A percentile compares a stretch with the other conserved stretches of the same genome.
phyloP scores from a whole-genome alignment of 1,284 basidiomycete genomes.

The Leccinum pachyderme region DNA sequence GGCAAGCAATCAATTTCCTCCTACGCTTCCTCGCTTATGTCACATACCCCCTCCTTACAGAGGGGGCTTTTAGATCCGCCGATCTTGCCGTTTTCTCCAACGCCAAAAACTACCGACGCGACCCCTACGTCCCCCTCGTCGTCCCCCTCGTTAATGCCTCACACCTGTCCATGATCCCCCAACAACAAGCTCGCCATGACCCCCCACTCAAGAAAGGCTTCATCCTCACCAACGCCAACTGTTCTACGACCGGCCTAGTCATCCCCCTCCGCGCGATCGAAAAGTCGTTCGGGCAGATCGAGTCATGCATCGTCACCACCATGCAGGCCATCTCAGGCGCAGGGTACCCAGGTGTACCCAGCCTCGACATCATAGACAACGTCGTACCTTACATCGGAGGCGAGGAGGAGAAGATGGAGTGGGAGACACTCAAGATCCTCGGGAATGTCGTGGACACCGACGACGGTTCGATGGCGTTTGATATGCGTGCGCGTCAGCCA shows the following conservation, averaged over 20 bases:
- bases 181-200: slow-evolving; percentile 72
- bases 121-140: slow-evolving; percentile 93
- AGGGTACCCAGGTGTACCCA: slow-evolving; percentile 93
- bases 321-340: slow-evolving; percentile 98
- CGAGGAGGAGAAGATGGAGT: slow-evolving; percentile 99
- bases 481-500: slow-evolving; percentile 80
- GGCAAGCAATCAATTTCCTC: slow-evolving; percentile 53
- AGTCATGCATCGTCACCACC: slow-evolving; percentile 88
- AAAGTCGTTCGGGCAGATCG: slow-evolving; percentile 89
- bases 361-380: slow-evolving; percentile 95
- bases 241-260: slow-evolving; percentile 93
- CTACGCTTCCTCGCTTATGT: not conserved
- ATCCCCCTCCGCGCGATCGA: slow-evolving; percentile 93
- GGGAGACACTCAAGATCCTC: slow-evolving; percentile 97
- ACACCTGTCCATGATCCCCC: slow-evolving; percentile 83
- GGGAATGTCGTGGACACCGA: slow-evolving; percentile 70
- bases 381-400: slow-evolving; percentile 93
- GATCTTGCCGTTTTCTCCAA: slow-evolving; percentile 96
- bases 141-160: slow-evolving; percentile 94
- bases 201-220: slow-evolving; percentile 84
- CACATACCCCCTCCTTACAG: slow-evolving; percentile 42
- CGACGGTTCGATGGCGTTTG: slow-evolving; percentile 63
- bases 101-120: slow-evolving; percentile 94
- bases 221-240: slow-evolving; percentile 99
- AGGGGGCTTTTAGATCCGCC: slow-evolving; percentile 83